Percentiles rank a stretch among this genome's conserved stretches.
phyloP scores from a whole-genome alignment of 2,329 filamentous ascomycete genomes.

The Penicillium sp. region DNA sequence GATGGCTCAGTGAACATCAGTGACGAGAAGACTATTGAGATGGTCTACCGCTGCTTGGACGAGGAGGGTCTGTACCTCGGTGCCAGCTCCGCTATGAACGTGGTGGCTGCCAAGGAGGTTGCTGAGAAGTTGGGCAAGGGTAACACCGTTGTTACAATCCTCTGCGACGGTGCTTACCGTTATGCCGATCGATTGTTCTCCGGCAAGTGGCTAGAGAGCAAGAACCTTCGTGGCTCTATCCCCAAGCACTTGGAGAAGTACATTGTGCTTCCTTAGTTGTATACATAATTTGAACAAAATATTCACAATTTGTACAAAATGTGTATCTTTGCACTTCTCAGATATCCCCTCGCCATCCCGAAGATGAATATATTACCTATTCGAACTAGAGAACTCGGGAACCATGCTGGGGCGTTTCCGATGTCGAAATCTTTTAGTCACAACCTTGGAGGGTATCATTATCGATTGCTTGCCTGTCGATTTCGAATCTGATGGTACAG shows the following conservation, averaged over 20 bases:
- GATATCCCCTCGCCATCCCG: not conserved
- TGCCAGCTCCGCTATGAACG: slow-evolving; percentile 90
- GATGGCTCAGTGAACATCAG: slow-evolving; percentile 83
- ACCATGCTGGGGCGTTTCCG: too few relatives aligned
- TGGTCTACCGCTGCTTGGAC: slow-evolving; percentile 95
- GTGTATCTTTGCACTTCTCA: not conserved
- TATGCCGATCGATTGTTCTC: slow-evolving; percentile 95
- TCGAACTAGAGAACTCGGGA: too few relatives aligned
- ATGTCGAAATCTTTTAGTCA: too few relatives aligned
- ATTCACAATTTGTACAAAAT: slow-evolving; percentile 2
- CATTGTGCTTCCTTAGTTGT: slow-evolving; percentile 74
- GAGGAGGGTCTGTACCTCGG: slow-evolving; percentile 95
- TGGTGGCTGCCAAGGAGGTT: slow-evolving; percentile 91
- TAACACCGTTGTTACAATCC: slow-evolving; percentile 86
- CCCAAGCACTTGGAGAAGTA: slow-evolving; percentile 88
- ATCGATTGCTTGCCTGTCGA: too few relatives aligned
- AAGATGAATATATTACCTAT: too few relatives aligned
- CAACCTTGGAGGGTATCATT: too few relatives aligned
- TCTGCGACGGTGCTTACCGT: slow-evolving; percentile 95
- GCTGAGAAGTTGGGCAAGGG: slow-evolving; percentile 87
- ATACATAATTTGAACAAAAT: slow-evolving; percentile 4
- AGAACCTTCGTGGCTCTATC: slow-evolving; percentile 78
- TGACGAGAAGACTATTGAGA: slow-evolving; percentile 93
- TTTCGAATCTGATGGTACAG: too few relatives aligned
- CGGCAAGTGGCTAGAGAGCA: slow-evolving; percentile 82